phyloP scores from a whole-genome alignment of 371 early-diverging fungal species.

The Thermomucor indicae-seudaticae region DNA sequence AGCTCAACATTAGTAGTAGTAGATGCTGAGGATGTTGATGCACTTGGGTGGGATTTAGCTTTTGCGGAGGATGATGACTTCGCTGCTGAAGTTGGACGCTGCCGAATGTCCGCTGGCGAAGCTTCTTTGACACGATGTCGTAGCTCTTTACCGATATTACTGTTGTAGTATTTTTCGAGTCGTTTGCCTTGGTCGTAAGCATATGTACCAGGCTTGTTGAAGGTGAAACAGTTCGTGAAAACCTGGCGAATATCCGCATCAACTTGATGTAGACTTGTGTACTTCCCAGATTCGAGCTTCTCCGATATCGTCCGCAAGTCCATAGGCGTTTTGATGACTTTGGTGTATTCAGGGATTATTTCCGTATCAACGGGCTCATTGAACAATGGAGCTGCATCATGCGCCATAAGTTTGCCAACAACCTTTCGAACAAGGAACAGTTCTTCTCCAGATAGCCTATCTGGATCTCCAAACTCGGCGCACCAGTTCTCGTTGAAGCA shows the following conservation, averaged over 20 bases:
- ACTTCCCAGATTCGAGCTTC: slow-evolving; percentile 64
- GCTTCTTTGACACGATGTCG: slow-evolving; percentile 11
- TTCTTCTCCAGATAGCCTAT: slow-evolving; percentile 32
- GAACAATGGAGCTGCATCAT: slow-evolving; percentile 51
- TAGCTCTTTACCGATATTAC: slow-evolving; percentile 53
- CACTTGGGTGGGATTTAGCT: too few relatives aligned
- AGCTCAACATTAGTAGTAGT: too few relatives aligned
- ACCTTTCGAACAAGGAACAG: slow-evolving; percentile 31
- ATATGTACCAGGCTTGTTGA: slow-evolving; percentile 79
- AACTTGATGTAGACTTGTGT: slow-evolving; percentile 41
- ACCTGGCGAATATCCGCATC: slow-evolving; percentile 61
- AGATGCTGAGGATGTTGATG: too few relatives aligned
- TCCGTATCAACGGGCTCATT: slow-evolving; percentile 90
- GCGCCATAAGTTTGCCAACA: slow-evolving; percentile 29
- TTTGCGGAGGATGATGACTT: neutral
- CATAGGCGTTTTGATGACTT: slow-evolving; percentile 92
- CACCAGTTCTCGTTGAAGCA: slow-evolving; percentile 40
- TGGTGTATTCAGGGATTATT: slow-evolving; percentile 82
- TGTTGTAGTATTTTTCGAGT: slow-evolving; percentile 55
- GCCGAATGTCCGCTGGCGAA: neutral
- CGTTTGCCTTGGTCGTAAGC: slow-evolving; percentile 75
- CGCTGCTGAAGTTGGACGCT: neutral
- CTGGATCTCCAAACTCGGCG: slow-evolving; percentile 33
- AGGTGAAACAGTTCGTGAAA: slow-evolving; percentile 87
- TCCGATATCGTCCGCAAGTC: slow-evolving; percentile 89